Base-by-base conservation (phyloP, 495 filamentous ascomycete genomes). In the Evernia prunastri region DNA sequence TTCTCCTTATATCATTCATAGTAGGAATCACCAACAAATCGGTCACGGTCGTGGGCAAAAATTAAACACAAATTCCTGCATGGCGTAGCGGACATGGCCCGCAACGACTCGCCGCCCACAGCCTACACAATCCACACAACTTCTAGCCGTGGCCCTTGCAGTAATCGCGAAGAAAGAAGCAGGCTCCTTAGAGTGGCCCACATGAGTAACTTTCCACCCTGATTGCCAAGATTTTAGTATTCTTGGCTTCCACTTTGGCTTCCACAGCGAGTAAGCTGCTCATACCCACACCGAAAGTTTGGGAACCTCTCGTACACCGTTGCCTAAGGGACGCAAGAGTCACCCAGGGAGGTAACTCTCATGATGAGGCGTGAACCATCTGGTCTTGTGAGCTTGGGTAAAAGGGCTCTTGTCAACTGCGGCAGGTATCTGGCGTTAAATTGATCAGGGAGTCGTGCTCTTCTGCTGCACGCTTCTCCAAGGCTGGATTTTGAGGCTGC, bases 231-330 rank as follows among this genome's bases (percentile, higher is more conserved):
- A 57, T 39, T 29, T 66, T 58, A 29, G 61, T 40, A 37, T 57
- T 37, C 8, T 47, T 56, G 25, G 58, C 58, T 47, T 66, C 63
- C 2, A 18, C 31, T 29, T 57, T 66, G 40, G 61, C 11, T 45
- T 66, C 63, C 29, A 61, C 25, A 5, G 25, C 47, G n/a, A 66
- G 56, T 1, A 29, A 71, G 1, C 73, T 70, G 0, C 79, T 80
- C 74, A 81, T 72, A 0, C 71, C 72, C 43, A 81, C 78, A 7
- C 80, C 71, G 18, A 78, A 79, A 7, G 78, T 74, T 61, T 82
- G 81, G 17, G 75, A 78, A 6, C 72, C 74, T 67, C 78, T n/a
- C 79, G 63, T 82, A 82, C 17, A 76, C 75, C 7, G 77, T 77
- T 77, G 63, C 53, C 25, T 60, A 53, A 20, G 61, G 51, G 47